These are phyloP conservation scores for Colletotrichum musicola DNA, from an alignment of 2,329 filamentous ascomycete genomes.

Conservation along the genomic window DNA sequence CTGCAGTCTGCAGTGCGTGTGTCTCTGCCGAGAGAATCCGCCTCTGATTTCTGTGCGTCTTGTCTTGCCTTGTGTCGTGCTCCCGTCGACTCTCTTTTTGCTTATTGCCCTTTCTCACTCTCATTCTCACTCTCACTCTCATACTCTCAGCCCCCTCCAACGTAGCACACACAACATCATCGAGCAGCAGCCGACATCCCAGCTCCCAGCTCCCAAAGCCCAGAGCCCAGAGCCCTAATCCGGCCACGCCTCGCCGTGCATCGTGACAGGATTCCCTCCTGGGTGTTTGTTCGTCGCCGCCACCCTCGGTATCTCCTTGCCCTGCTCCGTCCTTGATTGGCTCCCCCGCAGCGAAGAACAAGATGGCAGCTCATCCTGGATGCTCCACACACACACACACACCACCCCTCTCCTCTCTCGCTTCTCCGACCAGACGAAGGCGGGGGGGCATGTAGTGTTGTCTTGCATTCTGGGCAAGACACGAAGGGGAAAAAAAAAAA, in stretches of 20 bases:
- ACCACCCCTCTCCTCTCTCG: not conserved
- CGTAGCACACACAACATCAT: no score
- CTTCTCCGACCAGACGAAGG: conserved; percentile 10
- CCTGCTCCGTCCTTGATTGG: conserved; percentile 33
- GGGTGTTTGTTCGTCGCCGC: conserved; percentile 9
- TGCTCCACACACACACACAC: conserved; percentile 4
- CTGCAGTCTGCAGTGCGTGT: not conserved
- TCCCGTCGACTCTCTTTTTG: no score
- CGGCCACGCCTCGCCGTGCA: conserved; percentile 19
- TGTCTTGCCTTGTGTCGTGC: no score
- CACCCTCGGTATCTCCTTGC: conserved; percentile 37
- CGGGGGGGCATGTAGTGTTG: conserved; percentile 18
- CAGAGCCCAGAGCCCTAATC: not conserved
- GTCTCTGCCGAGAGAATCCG: conserved; percentile 1
- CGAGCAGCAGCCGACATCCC: no score
- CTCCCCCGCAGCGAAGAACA: conserved; percentile 28
- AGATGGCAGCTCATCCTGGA: conserved; percentile 13
- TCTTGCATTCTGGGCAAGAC: conserved; percentile 25
- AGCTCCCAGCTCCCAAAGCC: no score
- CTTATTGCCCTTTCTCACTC: no score
- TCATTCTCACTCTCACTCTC: no score
- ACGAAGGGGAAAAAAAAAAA: conserved; percentile 2
- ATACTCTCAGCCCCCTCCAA: not conserved
- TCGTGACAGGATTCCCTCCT: conserved; percentile 14
- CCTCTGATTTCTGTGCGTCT: not conserved